These are phyloP conservation scores for Tephrocybe sp. DNA, from an alignment of 768 basidiomycete genomes.

Conservation along the genomic window DNA sequence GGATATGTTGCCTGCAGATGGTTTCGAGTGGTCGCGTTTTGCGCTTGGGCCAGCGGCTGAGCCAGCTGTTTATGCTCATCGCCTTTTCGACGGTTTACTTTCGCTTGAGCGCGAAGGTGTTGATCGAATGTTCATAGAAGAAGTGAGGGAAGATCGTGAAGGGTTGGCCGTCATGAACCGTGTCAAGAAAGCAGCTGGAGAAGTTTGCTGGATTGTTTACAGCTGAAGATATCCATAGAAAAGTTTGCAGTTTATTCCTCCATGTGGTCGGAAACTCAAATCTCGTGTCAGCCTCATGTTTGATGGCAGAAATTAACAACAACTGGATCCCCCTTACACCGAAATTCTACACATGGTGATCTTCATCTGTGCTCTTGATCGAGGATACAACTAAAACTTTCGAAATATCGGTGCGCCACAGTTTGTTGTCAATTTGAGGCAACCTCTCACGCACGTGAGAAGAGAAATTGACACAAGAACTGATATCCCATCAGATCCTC, in stretches of 20 bases:
- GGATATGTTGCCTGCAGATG: constrained; percentile 27
- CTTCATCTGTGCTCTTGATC: too few relatives aligned
- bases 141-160: constrained; percentile 72
- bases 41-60: constrained; percentile 48
- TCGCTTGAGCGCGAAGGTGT: constrained; percentile 75
- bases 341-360: too few relatives aligned
- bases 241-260: neutral
- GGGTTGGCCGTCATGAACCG: constrained; percentile 96
- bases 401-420: too few relatives aligned
- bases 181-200: constrained; percentile 83
- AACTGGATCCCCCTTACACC: too few relatives aligned
- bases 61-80: constrained; percentile 69
- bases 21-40: constrained; percentile 56
- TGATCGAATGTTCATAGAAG: constrained; percentile 83
- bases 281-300: constrained; percentile 7
- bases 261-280: neutral
- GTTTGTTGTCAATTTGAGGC: neutral
- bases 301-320: too few relatives aligned
- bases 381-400: too few relatives aligned
- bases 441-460: too few relatives aligned
- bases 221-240: constrained; percentile 1
- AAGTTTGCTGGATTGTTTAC: constrained; percentile 34
- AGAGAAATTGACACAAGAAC: too few relatives aligned
- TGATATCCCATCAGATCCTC: neutral
- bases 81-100: constrained; percentile 85